Conservation (phyloP, 2,329 filamentous ascomycete genomes). For the Venturia nashicola region DNA sequence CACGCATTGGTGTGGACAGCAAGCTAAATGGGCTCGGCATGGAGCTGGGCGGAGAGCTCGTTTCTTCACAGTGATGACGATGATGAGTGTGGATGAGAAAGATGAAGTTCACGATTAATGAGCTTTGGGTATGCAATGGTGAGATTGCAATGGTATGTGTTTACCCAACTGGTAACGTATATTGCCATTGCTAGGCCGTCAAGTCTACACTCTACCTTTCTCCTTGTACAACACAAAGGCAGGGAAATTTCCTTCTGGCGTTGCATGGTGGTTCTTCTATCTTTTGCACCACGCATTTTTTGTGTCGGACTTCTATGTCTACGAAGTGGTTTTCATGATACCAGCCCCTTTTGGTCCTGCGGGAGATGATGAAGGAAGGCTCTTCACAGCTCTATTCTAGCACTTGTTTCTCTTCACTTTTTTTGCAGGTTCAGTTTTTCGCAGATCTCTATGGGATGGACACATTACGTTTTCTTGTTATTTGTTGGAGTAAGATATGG, state of each 20-base stretch:
- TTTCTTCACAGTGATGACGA: slow-evolving; percentile 8
- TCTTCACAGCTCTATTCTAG: neutral
- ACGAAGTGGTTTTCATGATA: neutral
- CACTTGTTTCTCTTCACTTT: neutral
- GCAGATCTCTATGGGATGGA: neutral
- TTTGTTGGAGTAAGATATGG: neutral
- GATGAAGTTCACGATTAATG: neutral
- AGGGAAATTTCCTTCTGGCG: neutral
- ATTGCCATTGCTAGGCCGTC: neutral
- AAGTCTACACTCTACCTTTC: neutral
- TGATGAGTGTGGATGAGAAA: neutral
- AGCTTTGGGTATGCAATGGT: neutral
- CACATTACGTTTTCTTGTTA: neutral
- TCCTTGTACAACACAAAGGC: neutral
- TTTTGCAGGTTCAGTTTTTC: neutral
- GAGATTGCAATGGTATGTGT: neutral
- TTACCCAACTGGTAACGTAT: neutral
- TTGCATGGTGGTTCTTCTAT: neutral
- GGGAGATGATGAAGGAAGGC: neutral
- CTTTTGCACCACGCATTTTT: neutral
- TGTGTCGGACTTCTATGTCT: neutral
- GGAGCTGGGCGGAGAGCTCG: slow-evolving; percentile 53
- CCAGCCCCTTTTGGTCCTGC: neutral
- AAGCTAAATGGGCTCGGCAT: slow-evolving; percentile 46
- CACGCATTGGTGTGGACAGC: slow-evolving; percentile 25